phyloP scores from a whole-genome alignment of 768 basidiomycete species.

The Harrya chromipes region DNA sequence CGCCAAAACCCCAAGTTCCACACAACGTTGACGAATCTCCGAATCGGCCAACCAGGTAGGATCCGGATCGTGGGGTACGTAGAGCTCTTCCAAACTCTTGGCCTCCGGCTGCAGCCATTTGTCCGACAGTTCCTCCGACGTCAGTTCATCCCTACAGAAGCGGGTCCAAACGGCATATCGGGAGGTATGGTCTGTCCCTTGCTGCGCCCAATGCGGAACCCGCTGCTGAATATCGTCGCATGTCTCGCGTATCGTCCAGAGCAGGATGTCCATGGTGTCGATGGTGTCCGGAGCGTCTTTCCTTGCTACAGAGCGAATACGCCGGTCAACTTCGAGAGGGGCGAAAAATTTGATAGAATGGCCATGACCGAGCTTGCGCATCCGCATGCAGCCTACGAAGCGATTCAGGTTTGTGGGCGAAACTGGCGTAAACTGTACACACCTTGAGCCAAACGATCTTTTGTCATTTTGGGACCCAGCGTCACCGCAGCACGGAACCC shows the following conservation, averaged over 20 bases:
- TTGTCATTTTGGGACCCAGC: conserved; percentile 36
- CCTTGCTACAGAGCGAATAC: conserved; percentile 30
- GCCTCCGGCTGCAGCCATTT: conserved; percentile 43
- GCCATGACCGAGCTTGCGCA: conserved; percentile 46
- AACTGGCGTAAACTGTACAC: background rate
- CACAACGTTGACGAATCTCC: conserved; percentile 16
- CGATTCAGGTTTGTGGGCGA: background rate
- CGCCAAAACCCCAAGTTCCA: conserved; percentile 13
- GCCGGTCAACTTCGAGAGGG: conserved; percentile 37
- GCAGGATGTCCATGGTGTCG: conserved; percentile 34
- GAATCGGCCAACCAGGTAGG: background rate
- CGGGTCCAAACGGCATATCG: conserved; percentile 18
- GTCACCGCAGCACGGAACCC: conserved; percentile 37
- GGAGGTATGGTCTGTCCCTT: conserved; percentile 25
- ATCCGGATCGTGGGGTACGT: conserved; percentile 6
- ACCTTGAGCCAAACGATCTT: conserved; percentile 38
- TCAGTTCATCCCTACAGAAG: background rate
- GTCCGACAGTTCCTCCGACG: conserved; percentile 1
- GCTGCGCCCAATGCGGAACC: conserved; percentile 42
- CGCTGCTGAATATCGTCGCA: conserved; percentile 40
- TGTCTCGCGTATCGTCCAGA: conserved; percentile 45
- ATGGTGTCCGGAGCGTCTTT: conserved; percentile 3
- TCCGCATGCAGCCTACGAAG: conserved; percentile 48
- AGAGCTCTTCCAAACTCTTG: conserved; percentile 36
- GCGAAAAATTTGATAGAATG: conserved; percentile 51